Conservation (phyloP, 176 grass and related monocot species). For the Hsuehochloa calcarea region DNA sequence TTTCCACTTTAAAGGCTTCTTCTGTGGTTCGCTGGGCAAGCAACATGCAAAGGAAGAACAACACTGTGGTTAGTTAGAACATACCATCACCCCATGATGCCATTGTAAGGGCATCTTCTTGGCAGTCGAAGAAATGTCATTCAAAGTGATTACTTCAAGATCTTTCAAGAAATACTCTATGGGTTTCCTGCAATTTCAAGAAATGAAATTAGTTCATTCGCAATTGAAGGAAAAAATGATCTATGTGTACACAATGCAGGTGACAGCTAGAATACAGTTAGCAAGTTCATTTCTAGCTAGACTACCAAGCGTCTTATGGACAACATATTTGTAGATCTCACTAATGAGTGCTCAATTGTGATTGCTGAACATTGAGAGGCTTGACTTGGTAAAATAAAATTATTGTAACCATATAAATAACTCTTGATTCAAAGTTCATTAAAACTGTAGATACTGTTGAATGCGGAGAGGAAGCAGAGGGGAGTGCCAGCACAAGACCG, state of each 20-base stretch:
- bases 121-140: slow-evolving; percentile 61
- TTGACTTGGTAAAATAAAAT: too few species aligned
- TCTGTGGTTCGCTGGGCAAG: slow-evolving; percentile 76
- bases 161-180: slow-evolving; percentile 63
- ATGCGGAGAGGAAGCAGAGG: too few species aligned
- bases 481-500: too few species aligned
- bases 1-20: slow-evolving; percentile 68
- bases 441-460: too few species aligned
- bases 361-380: too few species aligned
- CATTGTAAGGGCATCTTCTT: slow-evolving; percentile 65
- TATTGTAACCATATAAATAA: too few species aligned
- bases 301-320: background rate
- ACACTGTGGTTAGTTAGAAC: slow-evolving; percentile 7
- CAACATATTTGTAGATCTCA: background rate
- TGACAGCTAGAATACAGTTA: background rate
- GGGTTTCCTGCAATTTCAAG: slow-evolving; percentile 56
- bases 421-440: too few species aligned
- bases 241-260: background rate
- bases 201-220: background rate
- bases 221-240: background rate
- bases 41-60: background rate
- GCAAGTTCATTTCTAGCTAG: background rate
- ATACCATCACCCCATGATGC: slow-evolving; percentile 73
- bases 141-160: slow-evolving; percentile 55
- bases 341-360: too few species aligned